Percentiles rank a stretch among this genome's conserved stretches.
phyloP scores from a whole-genome alignment of 2,329 filamentous ascomycete species.

The Ophiocordyceps camponoti-saundersi region DNA sequence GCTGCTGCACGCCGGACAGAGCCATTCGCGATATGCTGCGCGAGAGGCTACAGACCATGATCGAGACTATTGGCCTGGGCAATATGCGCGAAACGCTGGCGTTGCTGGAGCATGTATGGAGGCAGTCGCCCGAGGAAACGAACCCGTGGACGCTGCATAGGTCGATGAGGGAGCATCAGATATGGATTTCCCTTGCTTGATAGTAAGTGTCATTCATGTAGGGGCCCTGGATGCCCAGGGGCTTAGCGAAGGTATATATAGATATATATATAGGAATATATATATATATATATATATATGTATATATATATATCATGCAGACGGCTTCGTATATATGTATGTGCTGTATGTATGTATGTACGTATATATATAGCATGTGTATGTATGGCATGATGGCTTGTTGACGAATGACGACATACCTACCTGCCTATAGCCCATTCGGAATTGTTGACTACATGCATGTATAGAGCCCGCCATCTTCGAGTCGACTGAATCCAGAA shows the following conservation, averaged over 20 bases:
- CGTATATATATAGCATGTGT: too few species aligned
- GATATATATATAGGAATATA: neutral
- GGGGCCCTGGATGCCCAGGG: neutral
- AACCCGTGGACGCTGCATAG: conserved; percentile 26
- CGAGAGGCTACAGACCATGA: conserved; percentile 15
- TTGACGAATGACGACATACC: too few species aligned
- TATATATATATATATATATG: neutral
- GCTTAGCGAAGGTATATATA: too few species aligned
- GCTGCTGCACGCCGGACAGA: conserved; percentile 16
- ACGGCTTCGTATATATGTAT: too few species aligned
- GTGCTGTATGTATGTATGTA: too few species aligned
- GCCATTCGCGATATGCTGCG: conserved; percentile 19
- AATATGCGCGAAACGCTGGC: conserved; percentile 26
- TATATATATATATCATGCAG: too few species aligned
- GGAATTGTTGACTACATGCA: too few species aligned
- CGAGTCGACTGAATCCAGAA: too few species aligned
- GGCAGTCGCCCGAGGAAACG: conserved; percentile 10
- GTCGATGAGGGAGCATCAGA: conserved; percentile 26
- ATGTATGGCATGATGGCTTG: too few species aligned
- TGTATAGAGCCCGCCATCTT: too few species aligned
- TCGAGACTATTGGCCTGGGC: conserved; percentile 21
- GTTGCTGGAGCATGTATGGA: conserved; percentile 25
- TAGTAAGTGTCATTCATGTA: neutral
- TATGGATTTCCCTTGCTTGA: conserved; percentile 31
- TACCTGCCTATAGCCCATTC: too few species aligned